A percentile compares a stretch with the other conserved stretches of the same genome.
Conservation (phyloP, 345 rosid genomes). For the Cardamine chenopodiifolia region DNA sequence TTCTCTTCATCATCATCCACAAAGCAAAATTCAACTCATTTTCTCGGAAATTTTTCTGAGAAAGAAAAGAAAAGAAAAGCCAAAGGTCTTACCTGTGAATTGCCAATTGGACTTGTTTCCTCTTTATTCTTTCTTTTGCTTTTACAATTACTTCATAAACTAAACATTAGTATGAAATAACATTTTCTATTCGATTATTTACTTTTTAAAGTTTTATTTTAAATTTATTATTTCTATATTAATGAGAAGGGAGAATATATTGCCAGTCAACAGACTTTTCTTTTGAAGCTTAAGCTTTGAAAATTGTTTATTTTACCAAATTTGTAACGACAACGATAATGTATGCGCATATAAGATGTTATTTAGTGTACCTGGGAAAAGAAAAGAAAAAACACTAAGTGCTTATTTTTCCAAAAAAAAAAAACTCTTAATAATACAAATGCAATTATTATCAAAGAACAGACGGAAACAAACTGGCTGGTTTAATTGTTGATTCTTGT, state of each 20-base stretch:
- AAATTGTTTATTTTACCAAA: too few species aligned
- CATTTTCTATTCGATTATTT: not conserved
- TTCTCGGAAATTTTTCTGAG: not conserved
- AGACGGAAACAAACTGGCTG: slow-evolving; percentile 25
- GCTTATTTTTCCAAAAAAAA: not conserved
- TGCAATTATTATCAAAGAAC: not conserved
- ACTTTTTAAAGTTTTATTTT: not conserved
- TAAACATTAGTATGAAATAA: not conserved
- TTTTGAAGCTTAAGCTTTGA: not conserved
- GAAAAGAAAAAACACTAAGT: not conserved
- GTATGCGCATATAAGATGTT: not conserved
- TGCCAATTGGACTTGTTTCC: slow-evolving; percentile 33
- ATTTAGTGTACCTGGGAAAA: not conserved
- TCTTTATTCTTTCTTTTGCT: slow-evolving; percentile 23
- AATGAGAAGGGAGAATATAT: not conserved
- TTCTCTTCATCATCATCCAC: slow-evolving; percentile 25
- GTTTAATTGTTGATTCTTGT: slow-evolving; percentile 21
- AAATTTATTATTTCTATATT: not conserved
- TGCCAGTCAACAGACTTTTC: not conserved
- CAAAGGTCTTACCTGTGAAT: slow-evolving; percentile 28
- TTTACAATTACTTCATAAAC: slow-evolving; percentile 18
- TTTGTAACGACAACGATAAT: not conserved
- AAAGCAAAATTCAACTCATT: slow-evolving; percentile 27
- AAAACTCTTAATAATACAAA: slow-evolving; percentile 10
- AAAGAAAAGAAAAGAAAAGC: not conserved